A percentile compares a stretch with the other conserved stretches of the same genome.
These are phyloP conservation scores for Waltergamsia citrina DNA, from an alignment of 2,329 filamentous ascomycete genomes.

Conservation along the genomic window DNA sequence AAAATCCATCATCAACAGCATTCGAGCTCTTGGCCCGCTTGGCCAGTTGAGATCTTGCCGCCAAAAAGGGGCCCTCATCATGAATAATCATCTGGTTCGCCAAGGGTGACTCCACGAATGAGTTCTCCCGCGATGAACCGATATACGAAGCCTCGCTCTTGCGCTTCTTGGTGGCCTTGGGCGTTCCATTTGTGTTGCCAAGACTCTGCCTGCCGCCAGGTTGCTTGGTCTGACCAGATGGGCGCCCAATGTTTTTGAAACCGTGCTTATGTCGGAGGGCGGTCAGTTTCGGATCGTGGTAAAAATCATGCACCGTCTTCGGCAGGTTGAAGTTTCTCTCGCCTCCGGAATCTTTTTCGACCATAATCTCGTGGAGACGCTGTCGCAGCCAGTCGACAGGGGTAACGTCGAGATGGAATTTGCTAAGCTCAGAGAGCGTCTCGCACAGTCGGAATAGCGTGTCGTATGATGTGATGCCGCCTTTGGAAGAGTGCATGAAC, in stretches of 20 bases:
- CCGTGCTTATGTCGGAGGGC: conserved; percentile 40
- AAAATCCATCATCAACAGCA: conserved; percentile 19
- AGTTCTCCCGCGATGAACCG: background rate
- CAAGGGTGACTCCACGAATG: conserved; percentile 7
- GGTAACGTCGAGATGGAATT: conserved; percentile 41
- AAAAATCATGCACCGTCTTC: conserved; percentile 42
- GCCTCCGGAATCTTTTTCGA: conserved; percentile 17
- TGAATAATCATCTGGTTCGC: conserved; percentile 3
- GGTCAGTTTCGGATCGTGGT: conserved; percentile 43
- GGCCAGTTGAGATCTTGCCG: background rate
- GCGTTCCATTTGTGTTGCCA: conserved; percentile 3
- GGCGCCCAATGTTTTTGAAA: conserved; percentile 47
- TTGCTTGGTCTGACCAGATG: conserved; percentile 33
- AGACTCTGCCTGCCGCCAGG: conserved; percentile 8
- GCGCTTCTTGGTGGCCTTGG: conserved; percentile 16
- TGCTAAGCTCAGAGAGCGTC: conserved; percentile 41
- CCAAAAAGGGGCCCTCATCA: conserved; percentile 2
- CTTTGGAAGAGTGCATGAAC: conserved; percentile 31
- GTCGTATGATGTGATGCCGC: conserved; percentile 40
- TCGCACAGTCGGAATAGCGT: conserved; percentile 46
- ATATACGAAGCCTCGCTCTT: conserved; percentile 11
- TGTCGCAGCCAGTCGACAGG: conserved; percentile 49
- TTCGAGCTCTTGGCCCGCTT: conserved; percentile 5
- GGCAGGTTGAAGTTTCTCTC: conserved; percentile 39
- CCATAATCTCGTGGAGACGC: conserved; percentile 40